A percentile compares a stretch with the other conserved stretches of the same genome.
Evolutionary conservation across 768 basidiomycete genomes (phyloP).

Genomic region (Phanerochaete carnosa): DNA sequence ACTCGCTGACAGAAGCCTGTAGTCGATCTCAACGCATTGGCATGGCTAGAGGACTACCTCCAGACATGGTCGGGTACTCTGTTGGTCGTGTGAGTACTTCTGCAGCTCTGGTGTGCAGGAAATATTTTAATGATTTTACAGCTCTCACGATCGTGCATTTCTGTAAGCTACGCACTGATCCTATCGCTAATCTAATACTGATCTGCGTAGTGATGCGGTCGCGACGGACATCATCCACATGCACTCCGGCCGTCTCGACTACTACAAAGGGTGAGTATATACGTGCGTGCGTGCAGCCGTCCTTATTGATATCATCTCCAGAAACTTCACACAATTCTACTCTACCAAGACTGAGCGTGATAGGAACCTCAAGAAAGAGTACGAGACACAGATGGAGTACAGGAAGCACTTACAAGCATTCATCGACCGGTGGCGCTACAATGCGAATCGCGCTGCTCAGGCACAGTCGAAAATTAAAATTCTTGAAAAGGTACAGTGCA

Average conservation of each 20-base stretch:
- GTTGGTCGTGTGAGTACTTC: constrained; percentile 76
- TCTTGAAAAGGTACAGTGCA: constrained; percentile 57
- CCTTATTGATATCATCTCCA: too few species aligned
- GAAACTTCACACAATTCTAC: constrained; percentile 98
- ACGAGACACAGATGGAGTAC: constrained; percentile 94
- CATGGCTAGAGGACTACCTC: constrained; percentile 96
- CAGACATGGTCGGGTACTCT: constrained; percentile 93
- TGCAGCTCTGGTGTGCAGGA: background rate
- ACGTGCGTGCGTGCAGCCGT: background rate
- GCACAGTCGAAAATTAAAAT: constrained; percentile 58
- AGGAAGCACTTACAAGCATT: constrained; percentile 95
- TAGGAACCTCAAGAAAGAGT: constrained; percentile 88
- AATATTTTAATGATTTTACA: constrained; percentile 23
- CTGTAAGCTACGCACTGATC: constrained; percentile 43
- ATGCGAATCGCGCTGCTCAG: constrained; percentile 78
- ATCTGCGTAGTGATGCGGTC: constrained; percentile 69
- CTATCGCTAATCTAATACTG: background rate
- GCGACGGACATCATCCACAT: constrained; percentile 99
- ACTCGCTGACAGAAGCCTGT: constrained; percentile 2
- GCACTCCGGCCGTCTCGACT: constrained; percentile 89
- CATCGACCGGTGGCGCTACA: constrained; percentile 98
- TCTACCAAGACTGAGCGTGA: constrained; percentile 96
- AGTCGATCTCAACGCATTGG: constrained; percentile 94
- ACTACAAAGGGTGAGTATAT: constrained; percentile 85
- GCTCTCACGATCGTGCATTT: constrained; percentile 97